Base-by-base conservation (phyloP, 2,329 filamentous ascomycete species). In the Phialemonium atrogriseum region DNA sequence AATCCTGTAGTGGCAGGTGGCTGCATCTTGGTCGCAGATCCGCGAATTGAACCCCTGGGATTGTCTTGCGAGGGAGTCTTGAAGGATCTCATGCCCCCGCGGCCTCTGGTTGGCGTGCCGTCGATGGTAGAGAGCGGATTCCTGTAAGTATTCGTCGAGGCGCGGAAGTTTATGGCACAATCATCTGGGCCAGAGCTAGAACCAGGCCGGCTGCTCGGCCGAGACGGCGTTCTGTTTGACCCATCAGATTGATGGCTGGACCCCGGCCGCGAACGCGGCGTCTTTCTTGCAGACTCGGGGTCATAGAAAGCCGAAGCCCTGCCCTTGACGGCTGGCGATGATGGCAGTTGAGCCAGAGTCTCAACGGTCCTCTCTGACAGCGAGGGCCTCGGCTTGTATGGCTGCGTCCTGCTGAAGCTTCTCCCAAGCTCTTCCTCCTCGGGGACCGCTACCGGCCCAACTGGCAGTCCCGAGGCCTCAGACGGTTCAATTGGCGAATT, bases 301-400 rank as follows among this genome's bases (percentile, higher is more conserved):
- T 76, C 77, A 50, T 84, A 91, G 53, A 94, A 87, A 34, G 73
- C 77, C 0, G 84, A 85, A 7, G 71, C 64, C 33, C 77, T 74
- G 36, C 75, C 74, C 32, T 68, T 73, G 27, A 82, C 55, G 1
- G 73, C 74, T 5, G 88, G 87, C 1, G 87, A 91, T 0, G 84
- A 77, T 0, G 87, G 84, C 18, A 94, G 63, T 27, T 77, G 73
- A 4, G 86, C 72, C 5, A 95, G 62, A 0, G 85, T 94, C 52
- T 94, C 85, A 24, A 94, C 79, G 1, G 88, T 93, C 36, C 89
- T 70, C 46, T 95, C 88, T 1, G 82, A 77, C 4, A 95, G 64
- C 0, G 84, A 88, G 31, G 72, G 65, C 32, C 59, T 50, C 2
- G 58, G 49, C 19, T 54, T 45, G 17, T 40, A 35, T 15, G 41